A percentile compares a stretch with the other conserved stretches of the same genome.
Conservation (phyloP, 2,329 filamentous ascomycete genomes). For the Hypoxylon sp. region DNA sequence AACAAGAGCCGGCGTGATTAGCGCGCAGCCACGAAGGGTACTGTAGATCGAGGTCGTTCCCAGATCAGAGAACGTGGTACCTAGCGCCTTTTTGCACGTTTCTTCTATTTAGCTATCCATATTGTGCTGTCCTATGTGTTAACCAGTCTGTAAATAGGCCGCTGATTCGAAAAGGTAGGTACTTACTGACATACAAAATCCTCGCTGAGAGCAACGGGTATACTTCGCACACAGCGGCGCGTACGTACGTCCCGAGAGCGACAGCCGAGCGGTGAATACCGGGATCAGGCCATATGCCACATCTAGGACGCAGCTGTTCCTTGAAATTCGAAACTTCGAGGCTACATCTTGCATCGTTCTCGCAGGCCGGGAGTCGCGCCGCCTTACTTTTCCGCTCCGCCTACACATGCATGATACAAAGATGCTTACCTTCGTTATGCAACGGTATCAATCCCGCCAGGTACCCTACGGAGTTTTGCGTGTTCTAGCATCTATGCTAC, state of each 20-base stretch:
- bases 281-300: conserved; percentile 32
- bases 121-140: background rate
- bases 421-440: background rate
- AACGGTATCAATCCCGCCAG: conserved; percentile 16
- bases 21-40: conserved; percentile 39
- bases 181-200: conserved; percentile 6
- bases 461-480: conserved; percentile 21
- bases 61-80: conserved; percentile 41
- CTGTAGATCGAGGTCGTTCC: conserved; percentile 44
- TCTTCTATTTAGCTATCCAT: conserved; percentile 11
- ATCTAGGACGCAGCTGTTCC: conserved; percentile 9
- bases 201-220: conserved; percentile 8
- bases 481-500: conserved; percentile 7
- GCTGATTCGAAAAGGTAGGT: conserved; percentile 6
- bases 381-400: conserved; percentile 32
- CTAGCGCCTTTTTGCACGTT: conserved; percentile 35
- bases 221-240: background rate
- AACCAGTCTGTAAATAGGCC: conserved; percentile 3
- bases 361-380: conserved; percentile 13
- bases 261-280: conserved; percentile 37
- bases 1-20: conserved; percentile 46
- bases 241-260: conserved; percentile 4
- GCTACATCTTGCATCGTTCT: conserved; percentile 22
- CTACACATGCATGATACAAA: conserved; percentile 1
- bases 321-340: conserved; percentile 36